Percentiles rank a stretch among this genome's conserved stretches.
Conservation (phyloP, 805 yeast species). For the Starmera quercuum region DNA sequence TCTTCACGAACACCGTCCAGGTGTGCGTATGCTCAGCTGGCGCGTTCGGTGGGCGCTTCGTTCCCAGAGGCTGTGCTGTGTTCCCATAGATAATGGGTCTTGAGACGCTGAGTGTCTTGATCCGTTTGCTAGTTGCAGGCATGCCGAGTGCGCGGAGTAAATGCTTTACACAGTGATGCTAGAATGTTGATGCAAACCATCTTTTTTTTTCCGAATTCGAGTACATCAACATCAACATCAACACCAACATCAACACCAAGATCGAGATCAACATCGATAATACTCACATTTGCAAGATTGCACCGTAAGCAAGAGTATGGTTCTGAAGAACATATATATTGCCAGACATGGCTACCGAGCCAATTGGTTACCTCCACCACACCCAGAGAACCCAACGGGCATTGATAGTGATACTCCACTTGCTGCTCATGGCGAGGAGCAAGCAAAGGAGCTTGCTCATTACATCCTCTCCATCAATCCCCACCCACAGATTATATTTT, state of each 20-base stretch:
- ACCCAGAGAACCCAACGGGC: constrained; percentile 79
- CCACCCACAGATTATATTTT: constrained; percentile 61
- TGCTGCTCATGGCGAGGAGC: constrained; percentile 82
- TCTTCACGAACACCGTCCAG: constrained; percentile 89
- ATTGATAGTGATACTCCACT: constrained; percentile 84
- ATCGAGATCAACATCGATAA: no score
- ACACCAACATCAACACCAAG: no score
- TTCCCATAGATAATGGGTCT: constrained; percentile 82
- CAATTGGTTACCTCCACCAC: constrained; percentile 73
- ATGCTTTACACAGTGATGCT: no score
- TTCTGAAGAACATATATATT: constrained; percentile 52
- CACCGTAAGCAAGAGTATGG: no score
- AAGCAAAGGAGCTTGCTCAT: constrained; percentile 72
- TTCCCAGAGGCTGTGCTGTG: constrained; percentile 60
- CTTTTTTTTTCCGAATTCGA: no score
- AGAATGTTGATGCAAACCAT: no score
- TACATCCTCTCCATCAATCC: constrained; percentile 44
- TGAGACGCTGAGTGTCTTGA: constrained; percentile 54
- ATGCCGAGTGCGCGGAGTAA: no score
- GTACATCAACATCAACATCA: no score
- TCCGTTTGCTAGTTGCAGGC: no score
- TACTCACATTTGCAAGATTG: no score
- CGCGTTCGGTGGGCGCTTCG: constrained; percentile 46
- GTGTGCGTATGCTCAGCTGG: constrained; percentile 90
- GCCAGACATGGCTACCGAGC: constrained; percentile 88